Percentiles rank a stretch among this genome's conserved stretches.
phyloP scores from a whole-genome alignment of 495 filamentous ascomycete species.

The Podospora appendiculata region DNA sequence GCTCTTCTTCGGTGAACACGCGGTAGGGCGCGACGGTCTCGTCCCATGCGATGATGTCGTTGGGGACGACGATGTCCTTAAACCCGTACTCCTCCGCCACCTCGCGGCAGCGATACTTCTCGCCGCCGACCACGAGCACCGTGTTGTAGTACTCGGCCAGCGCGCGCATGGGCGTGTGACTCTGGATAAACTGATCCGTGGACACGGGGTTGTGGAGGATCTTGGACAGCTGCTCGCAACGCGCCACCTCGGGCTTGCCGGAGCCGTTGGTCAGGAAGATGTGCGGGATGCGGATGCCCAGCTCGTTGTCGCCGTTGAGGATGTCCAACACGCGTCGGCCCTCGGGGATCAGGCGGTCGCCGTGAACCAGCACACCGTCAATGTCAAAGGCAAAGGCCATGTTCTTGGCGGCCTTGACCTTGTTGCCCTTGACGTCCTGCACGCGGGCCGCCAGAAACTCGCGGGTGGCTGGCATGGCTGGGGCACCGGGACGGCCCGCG shows the following conservation, averaged over 20 bases:
- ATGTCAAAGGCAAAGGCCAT: slow-evolving; percentile 64
- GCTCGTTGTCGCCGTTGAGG: slow-evolving; percentile 59
- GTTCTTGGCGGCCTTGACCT: slow-evolving; percentile 57
- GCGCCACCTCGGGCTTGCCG: slow-evolving; percentile 52
- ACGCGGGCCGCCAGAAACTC: slow-evolving; percentile 66
- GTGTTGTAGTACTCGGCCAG: slow-evolving; percentile 58
- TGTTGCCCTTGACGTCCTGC: slow-evolving; percentile 63
- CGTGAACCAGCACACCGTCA: slow-evolving; percentile 58
- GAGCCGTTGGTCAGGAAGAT: slow-evolving; percentile 64
- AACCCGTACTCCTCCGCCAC: slow-evolving; percentile 60
- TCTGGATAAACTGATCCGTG: slow-evolving; percentile 62
- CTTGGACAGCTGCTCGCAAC: slow-evolving; percentile 49
- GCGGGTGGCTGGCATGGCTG: slow-evolving; percentile 44
- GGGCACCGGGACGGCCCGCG: slow-evolving; percentile 30
- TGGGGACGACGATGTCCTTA: slow-evolving; percentile 56
- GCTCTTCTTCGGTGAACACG: slow-evolving; percentile 52
- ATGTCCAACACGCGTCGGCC: slow-evolving; percentile 52
- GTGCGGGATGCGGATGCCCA: slow-evolving; percentile 63
- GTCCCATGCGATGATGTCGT: slow-evolving; percentile 59
- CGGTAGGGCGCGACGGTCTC: slow-evolving; percentile 55
- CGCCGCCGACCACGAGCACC: slow-evolving; percentile 58
- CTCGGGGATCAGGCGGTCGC: slow-evolving; percentile 55
- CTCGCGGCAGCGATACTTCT: slow-evolving; percentile 58
- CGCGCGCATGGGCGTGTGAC: slow-evolving; percentile 61
- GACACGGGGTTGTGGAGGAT: slow-evolving; percentile 51